These are phyloP conservation scores for Jacaranda mimosifolia DNA, from an alignment of 257 asterid genomes.

Conservation along the genomic window DNA sequence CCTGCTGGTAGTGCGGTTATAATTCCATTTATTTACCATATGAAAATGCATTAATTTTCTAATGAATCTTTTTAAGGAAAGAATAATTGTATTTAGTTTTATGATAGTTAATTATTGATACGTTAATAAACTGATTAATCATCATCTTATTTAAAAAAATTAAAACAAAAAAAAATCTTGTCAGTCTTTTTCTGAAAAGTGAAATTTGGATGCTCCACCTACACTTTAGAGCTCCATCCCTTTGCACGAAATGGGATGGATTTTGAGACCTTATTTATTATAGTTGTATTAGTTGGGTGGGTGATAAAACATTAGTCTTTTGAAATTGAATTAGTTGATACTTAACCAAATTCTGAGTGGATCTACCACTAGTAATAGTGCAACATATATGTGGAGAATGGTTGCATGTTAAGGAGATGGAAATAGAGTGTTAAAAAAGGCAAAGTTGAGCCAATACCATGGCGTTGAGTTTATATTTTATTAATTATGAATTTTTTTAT, in stretches of 20 bases:
- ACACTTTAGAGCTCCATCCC: not conserved
- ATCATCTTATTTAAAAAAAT: not conserved
- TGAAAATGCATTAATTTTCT: not conserved
- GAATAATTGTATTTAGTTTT: no score
- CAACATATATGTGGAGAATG: not conserved
- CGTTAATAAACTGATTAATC: not conserved
- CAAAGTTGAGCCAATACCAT: no score
- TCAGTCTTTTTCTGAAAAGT: not conserved
- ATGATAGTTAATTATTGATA: no score
- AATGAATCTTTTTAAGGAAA: no score
- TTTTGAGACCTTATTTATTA: not conserved
- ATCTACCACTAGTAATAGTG: not conserved
- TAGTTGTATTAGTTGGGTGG: not conserved
- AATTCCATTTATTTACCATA: not conserved
- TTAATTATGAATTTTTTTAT: no score
- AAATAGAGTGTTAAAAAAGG: no score
- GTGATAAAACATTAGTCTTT: not conserved
- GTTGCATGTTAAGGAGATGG: no score
- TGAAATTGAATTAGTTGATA: not conserved
- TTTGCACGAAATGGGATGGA: not conserved
- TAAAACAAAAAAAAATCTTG: not conserved
- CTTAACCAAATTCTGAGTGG: not conserved
- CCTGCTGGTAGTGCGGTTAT: conserved; percentile 5
- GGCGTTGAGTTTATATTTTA: no score
- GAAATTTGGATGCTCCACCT: not conserved